A percentile compares a stretch with the other conserved stretches of the same genome.
These are phyloP conservation scores for Dactylellina drechsleri DNA, from an alignment of 2,329 filamentous ascomycete species.

Conservation along the genomic window DNA sequence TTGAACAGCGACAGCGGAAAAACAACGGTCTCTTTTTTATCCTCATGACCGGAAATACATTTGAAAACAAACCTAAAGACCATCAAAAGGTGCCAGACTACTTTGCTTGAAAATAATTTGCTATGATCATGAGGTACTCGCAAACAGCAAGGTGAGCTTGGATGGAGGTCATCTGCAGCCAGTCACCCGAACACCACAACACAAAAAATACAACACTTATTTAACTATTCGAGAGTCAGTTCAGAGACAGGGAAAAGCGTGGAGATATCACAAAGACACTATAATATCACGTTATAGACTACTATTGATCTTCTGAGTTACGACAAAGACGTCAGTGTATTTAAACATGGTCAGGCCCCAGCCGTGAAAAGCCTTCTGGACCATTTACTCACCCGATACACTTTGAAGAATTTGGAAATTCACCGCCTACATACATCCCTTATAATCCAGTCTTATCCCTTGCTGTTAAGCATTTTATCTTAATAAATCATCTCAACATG, in stretches of 20 bases:
- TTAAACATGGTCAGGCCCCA: conserved; percentile 50
- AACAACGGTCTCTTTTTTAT: too few relatives aligned
- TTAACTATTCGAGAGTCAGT: conserved; percentile 4
- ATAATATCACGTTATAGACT: conserved; percentile 38
- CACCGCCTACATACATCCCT: conserved; percentile 7
- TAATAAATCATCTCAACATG: conserved; percentile 38
- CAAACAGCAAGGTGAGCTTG: not conserved
- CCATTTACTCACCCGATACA: conserved; percentile 38
- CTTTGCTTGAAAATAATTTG: not conserved
- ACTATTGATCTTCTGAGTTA: conserved; percentile 29
- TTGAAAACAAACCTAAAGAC: too few relatives aligned
- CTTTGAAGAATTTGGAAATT: conserved; percentile 2
- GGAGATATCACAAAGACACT: conserved; percentile 47
- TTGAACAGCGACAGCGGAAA: too few relatives aligned
- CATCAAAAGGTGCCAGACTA: too few relatives aligned
- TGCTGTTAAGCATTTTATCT: conserved; percentile 13
- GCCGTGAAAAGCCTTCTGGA: conserved; percentile 21
- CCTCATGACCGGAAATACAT: too few relatives aligned
- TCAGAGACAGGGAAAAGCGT: conserved; percentile 29
- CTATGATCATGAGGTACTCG: conserved; percentile 36
- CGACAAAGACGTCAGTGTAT: conserved; percentile 31
- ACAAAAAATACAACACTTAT: conserved; percentile 37
- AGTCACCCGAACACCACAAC: conserved; percentile 53
- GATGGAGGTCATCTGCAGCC: conserved; percentile 40
- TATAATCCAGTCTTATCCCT: conserved; percentile 24